Conservation (phyloP, 1,284 basidiomycete species). For the Coriolopsis trogii region DNA sequence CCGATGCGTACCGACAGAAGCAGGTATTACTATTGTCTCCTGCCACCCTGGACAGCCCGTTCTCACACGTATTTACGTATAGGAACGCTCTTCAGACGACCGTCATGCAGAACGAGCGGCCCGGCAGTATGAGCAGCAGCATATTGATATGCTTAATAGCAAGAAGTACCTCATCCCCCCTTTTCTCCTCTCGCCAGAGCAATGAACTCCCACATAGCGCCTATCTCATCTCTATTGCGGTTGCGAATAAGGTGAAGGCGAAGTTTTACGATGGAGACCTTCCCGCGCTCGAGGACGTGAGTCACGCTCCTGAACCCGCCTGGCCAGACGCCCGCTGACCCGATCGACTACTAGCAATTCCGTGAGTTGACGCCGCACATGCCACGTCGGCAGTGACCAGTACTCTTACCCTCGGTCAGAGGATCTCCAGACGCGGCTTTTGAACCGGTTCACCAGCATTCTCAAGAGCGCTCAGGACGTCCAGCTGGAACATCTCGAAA, state of each 20-base stretch:
- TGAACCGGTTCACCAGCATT: slow-evolving; percentile 55
- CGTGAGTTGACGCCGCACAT: slow-evolving; percentile 47
- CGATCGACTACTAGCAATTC: slow-evolving; percentile 51
- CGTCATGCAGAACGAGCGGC: slow-evolving; percentile 73
- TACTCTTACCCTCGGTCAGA: slow-evolving; percentile 44
- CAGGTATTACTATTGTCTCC: slow-evolving; percentile 48
- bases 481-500: slow-evolving; percentile 59
- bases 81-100: slow-evolving; percentile 73
- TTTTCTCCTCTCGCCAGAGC: background rate
- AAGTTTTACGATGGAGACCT: slow-evolving; percentile 73
- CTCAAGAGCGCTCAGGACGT: slow-evolving; percentile 60
- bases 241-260: slow-evolving; percentile 69
- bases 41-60: slow-evolving; percentile 7
- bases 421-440: slow-evolving; percentile 61
- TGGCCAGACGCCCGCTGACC: slow-evolving; percentile 4
- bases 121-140: slow-evolving; percentile 74
- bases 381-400: background rate
- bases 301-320: slow-evolving; percentile 31
- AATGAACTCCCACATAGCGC: slow-evolving; percentile 41
- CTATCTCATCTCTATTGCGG: slow-evolving; percentile 69
- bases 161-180: slow-evolving; percentile 61
- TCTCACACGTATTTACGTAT: slow-evolving; percentile 7
- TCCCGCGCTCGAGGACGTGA: slow-evolving; percentile 70
- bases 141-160: slow-evolving; percentile 74
- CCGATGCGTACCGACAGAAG: slow-evolving; percentile 73